Percentiles rank a stretch among this genome's conserved stretches.
phyloP scores from a whole-genome alignment of 176 grass and related monocot species.

The Thalia dealbata region DNA sequence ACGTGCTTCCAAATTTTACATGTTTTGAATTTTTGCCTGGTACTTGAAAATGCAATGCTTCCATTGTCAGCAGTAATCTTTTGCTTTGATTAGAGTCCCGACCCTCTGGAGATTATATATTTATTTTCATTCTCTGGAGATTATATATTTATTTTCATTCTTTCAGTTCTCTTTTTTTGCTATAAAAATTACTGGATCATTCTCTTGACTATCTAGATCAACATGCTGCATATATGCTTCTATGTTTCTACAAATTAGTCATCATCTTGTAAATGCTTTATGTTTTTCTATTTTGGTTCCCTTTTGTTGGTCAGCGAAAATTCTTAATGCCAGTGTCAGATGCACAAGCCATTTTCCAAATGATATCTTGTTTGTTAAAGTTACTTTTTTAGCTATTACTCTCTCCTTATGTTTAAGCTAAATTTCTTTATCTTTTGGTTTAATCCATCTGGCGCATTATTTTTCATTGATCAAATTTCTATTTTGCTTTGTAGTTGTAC shows the following conservation, averaged over 20 bases:
- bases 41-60: no score
- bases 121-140: no score
- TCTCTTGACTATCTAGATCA: no score
- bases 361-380: neutral
- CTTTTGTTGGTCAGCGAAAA: neutral
- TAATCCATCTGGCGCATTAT: neutral
- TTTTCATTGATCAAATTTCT: neutral
- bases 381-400: neutral
- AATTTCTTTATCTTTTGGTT: neutral
- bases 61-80: no score
- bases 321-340: neutral
- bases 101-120: no score
- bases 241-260: neutral
- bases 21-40: no score
- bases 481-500: no score
- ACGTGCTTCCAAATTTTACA: no score
- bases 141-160: neutral
- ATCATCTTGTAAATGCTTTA: no score
- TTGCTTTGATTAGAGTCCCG: neutral
- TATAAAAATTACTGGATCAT: neutral
- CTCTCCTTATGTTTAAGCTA: neutral
- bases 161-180: neutral
- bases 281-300: neutral
- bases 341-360: neutral
- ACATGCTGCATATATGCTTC: neutral